A percentile compares a stretch with the other conserved stretches of the same genome.
These are phyloP conservation scores for Aspergillus spinulosporus DNA, from an alignment of 2,329 filamentous ascomycete species.

Conservation along the genomic window DNA sequence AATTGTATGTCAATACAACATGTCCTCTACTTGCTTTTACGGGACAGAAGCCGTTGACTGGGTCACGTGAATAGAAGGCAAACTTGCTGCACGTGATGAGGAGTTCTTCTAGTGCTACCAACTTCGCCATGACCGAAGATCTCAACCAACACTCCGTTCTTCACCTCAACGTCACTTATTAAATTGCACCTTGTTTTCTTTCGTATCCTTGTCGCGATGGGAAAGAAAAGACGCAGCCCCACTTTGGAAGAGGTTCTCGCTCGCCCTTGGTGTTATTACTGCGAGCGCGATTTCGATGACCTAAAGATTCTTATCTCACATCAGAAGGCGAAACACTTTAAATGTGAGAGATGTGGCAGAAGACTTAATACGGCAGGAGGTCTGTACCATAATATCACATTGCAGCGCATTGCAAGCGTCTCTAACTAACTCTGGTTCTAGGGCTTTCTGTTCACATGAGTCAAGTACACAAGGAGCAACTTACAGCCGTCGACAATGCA, in stretches of 20 bases:
- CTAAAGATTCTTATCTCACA: constrained; percentile 94
- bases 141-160: background rate
- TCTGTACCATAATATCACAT: constrained; percentile 45
- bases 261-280: constrained; percentile 98
- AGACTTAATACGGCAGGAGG: constrained; percentile 92
- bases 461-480: constrained; percentile 94
- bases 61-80: background rate
- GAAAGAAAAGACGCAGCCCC: constrained; percentile 86
- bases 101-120: background rate
- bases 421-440: constrained; percentile 37
- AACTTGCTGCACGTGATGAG: constrained; percentile 5
- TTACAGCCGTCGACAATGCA: constrained; percentile 87
- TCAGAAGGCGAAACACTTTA: constrained; percentile 99
- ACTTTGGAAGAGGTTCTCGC: constrained; percentile 83
- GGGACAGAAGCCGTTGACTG: background rate
- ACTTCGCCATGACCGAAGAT: background rate
- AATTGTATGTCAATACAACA: background rate
- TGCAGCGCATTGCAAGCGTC: background rate
- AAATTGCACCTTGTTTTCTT: background rate
- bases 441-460: constrained; percentile 96
- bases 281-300: constrained; percentile 98
- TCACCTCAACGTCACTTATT: background rate
- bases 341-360: constrained; percentile 86
- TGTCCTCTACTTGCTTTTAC: no score
- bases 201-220: constrained; percentile 56